These are phyloP conservation scores for Hemileccinum impolitum DNA, from an alignment of 768 basidiomycete genomes.

Conservation along the genomic window DNA sequence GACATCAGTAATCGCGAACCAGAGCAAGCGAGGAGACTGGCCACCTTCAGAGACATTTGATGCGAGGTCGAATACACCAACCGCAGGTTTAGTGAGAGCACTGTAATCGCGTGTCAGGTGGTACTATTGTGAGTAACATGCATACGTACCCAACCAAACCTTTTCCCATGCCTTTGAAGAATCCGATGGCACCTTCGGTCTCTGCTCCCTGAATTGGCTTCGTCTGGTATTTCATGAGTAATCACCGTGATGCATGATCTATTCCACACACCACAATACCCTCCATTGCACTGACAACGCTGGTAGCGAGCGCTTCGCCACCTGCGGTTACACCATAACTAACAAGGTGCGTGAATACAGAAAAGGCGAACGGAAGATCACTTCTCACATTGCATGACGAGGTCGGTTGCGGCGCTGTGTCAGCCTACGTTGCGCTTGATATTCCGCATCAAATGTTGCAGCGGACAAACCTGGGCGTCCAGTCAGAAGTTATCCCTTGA, in stretches of 20 bases:
- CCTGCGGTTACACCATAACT: slow-evolving; percentile 97
- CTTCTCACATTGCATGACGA: slow-evolving; percentile 83
- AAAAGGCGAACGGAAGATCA: neutral
- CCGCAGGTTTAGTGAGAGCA: slow-evolving; percentile 92
- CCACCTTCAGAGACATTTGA: slow-evolving; percentile 91
- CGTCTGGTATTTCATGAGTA: slow-evolving; percentile 49
- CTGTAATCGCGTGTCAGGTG: slow-evolving; percentile 36
- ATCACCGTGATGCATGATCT: slow-evolving; percentile 2
- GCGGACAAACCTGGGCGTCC: slow-evolving; percentile 77
- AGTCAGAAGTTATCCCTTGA: neutral
- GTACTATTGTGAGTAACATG: neutral
- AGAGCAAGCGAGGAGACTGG: neutral
- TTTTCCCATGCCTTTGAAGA: slow-evolving; percentile 97
- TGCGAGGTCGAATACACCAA: slow-evolving; percentile 94
- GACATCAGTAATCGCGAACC: slow-evolving; percentile 5
- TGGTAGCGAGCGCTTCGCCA: slow-evolving; percentile 89
- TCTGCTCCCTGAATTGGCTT: slow-evolving; percentile 98
- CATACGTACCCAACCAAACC: slow-evolving; percentile 80
- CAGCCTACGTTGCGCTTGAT: slow-evolving; percentile 84
- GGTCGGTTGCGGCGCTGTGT: slow-evolving; percentile 91
- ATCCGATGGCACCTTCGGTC: slow-evolving; percentile 88
- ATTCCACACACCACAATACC: slow-evolving; percentile 72
- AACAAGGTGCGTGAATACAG: neutral
- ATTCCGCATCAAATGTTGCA: slow-evolving; percentile 95
- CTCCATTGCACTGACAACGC: slow-evolving; percentile 93